Percentiles rank a stretch among this genome's conserved stretches.
phyloP scores from a whole-genome alignment of 306 rosid species.

The Medicago ruthenica region DNA sequence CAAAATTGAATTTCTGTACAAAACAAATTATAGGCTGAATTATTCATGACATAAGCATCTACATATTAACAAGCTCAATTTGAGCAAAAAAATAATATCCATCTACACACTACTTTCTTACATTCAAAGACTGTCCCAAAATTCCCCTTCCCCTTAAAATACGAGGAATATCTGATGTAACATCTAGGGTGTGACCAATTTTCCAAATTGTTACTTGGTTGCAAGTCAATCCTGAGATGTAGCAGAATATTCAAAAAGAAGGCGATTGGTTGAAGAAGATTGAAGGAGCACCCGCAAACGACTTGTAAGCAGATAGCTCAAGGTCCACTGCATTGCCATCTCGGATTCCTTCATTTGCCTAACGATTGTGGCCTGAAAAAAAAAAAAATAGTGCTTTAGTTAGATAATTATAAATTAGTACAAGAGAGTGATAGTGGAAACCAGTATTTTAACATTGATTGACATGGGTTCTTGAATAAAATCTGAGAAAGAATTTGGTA shows the following conservation, averaged over 20 bases:
- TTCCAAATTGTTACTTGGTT: not conserved
- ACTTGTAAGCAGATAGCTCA: constrained; percentile 88
- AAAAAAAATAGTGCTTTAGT: constrained; percentile 36
- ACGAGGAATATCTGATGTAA: not conserved
- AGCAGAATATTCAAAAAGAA: constrained; percentile 85
- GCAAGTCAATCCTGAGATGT: constrained; percentile 67
- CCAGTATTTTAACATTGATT: not conserved
- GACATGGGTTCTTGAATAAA: not conserved
- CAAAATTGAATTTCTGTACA: constrained; percentile 52
- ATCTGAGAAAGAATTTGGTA: constrained; percentile 22
- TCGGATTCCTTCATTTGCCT: constrained; percentile 96
- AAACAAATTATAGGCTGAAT: constrained; percentile 13
- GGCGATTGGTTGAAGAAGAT: constrained; percentile 89
- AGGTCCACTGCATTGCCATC: constrained; percentile 94
- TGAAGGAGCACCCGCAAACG: constrained; percentile 85
- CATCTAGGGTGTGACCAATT: not conserved
- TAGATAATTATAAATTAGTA: constrained; percentile 13
- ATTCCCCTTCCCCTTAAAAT: constrained; percentile 4
- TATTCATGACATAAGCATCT: constrained; percentile 33
- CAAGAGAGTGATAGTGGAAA: constrained; percentile 1
- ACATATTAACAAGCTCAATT: constrained; percentile 55
- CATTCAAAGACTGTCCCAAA: constrained; percentile 21
- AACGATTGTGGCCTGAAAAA: constrained; percentile 71
- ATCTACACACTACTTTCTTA: constrained; percentile 43
- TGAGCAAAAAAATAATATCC: constrained; percentile 59